Evolutionary conservation across 2,329 filamentous ascomycete species (phyloP), one percentile per base, ranked within the genome.

Genomic region (Penicillium palitans): DNA sequence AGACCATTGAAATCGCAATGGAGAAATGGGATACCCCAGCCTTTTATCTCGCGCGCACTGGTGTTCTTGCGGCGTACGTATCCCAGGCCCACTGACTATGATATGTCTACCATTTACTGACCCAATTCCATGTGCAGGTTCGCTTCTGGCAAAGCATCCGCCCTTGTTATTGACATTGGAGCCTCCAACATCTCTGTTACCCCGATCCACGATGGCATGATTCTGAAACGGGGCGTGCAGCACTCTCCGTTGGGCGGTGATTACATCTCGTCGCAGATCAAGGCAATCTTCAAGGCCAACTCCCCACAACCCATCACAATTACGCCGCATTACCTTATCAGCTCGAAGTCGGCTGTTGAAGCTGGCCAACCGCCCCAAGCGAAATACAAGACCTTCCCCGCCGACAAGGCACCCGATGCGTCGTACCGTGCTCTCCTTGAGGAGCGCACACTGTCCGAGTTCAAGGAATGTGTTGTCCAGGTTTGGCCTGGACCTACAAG

Each of bases 391-490:
- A 84, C 84, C 40, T 96, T 91, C 72, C 82, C 71, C 81, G 82
- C 73, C 69, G 83, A 68, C 79, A 78, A 78, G 55, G 78, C 82
- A 2, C 85, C 84, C 0, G 78, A 80, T 66, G 83, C 85, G 29
- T 92, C 90, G 1, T 98, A 93, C 83, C 87, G 89, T 59, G 80
- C 82, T 19, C 88, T 93, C 64, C 88, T 98, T 76, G 93, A 99
- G 79, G 95, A 98, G 75, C 90, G 93, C 53, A 88, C 96, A 42
- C 80, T 99, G 57, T 92, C 91, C 39, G 92, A 97, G 74, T 99
- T 96, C 84, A 99, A 99, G 79, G 96, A 99, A 78, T 96, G 90
- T 19, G 91, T 97, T 17, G 92, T 98, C 29, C 92, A 97, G 77
- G 87, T 93, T 15, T 99, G 95, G 93, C 85, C 87, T 27, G 91